Base-by-base conservation (phyloP, 345 rosid species). In the Aquilaria malaccensis region DNA sequence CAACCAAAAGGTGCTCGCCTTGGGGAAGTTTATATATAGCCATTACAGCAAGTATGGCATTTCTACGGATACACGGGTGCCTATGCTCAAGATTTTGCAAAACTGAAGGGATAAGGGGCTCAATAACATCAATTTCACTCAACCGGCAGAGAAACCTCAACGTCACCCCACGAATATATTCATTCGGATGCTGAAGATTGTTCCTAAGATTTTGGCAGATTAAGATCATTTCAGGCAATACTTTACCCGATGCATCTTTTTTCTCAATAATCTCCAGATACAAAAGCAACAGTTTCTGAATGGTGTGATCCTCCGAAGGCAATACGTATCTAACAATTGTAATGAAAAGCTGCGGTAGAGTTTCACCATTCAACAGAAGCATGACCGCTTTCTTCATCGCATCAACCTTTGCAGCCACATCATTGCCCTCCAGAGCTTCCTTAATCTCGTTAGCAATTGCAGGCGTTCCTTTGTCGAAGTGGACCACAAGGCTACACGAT, bases 121-220 rank as follows among this genome's bases (percentile, higher is more conserved):
- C 88, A 47, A 83, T 29, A 10, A 68, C 47, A 48, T 68, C 72
- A 46, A 57, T 49, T 55, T 61, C 66, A 47, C 50, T 55, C 56
- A 61, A 50, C 22, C 66, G 72, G 55, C 72, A 68, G 11, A 68
- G 83, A 66, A 87, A 87, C 71, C 95, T 72, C 68, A 87, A 69
- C 10, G 89, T 87, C 45, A 85, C 91, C 51, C 98, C 98, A 61
- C 96, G 92, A 51, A 93, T 87, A 67, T 93, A 89, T 77, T 89
- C 98, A 62, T 93, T 93, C 0, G 97, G 94, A 67, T 87, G 96
- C 79, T 93, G 97, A 73, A 93, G 98, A 77, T 93, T 87, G 83
- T 93, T 93, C 77, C 89, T 76, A 68, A 93, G 74, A 65, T 87
- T 87, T 74, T 93, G 97, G 80, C 97, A 93, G 50, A 93, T 87